Evolutionary conservation across 805 yeast genomes (phyloP), one percentile per base, ranked within the genome.

Genomic region (Cyberlindnera mississippiensis): DNA sequence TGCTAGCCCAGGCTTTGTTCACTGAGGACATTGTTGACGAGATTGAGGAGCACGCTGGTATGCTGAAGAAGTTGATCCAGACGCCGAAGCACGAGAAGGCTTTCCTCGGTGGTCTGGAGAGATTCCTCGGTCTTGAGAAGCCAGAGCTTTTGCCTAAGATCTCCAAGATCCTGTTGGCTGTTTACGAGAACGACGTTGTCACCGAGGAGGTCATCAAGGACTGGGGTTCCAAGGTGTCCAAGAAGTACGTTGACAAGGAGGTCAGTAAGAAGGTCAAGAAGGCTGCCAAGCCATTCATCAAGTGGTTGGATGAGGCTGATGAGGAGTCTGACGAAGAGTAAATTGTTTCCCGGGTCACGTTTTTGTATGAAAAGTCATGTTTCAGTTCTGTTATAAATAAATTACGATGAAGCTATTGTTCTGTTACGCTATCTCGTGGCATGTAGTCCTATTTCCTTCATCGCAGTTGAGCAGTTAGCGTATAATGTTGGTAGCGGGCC

Each of bases 241-340:
- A 89, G 73, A 90, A 89, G 66, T 93, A 82, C 58, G 96, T 93
- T 46, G 85, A 95, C 48, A 93, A 91, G 71, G 95, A 88, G 35
- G 74, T 80, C 27, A 83, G 95, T 40, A 91, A 91, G 72, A 91
- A 86, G 75, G 96, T 90, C 38, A 85, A 96, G 67, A 86, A 82
- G 68, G 93, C 96, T 35, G 97, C 97, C 47, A 90, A 89, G 68
- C 96, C 98, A 24, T 93, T 93, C 69, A 71, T 93, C 50, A 80
- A 84, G 52, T 93, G 99, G 99, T 78, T 93, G 53, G 82, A 88
- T 61, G 90, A 85, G 65, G 98, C 99, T 46, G 96, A 88, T 54
- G 85, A 79, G 52, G 87, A 80, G 51, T 78, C 68, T 35, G 67
- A 62, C 35, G 65, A 59, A 34, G 61, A 57, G 36, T 49, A 41